Evolutionary conservation across 352 stramenopile species (phyloP).

Genomic region (Pythium grandisporangium): DNA sequence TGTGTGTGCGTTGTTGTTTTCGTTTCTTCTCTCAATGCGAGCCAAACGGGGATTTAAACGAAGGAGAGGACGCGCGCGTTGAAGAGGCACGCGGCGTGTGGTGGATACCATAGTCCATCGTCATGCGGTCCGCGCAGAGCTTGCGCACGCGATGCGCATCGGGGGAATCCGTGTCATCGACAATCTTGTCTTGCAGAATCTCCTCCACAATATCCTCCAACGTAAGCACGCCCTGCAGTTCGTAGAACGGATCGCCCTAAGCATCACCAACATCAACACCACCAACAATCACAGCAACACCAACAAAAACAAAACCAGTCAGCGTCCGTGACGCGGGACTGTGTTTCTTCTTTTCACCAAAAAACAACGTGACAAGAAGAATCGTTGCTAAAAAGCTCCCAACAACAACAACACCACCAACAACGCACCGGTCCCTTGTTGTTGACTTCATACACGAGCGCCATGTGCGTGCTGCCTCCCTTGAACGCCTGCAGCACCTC

Average conservation of each 20-base stretch:
- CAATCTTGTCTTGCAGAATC: slow-evolving; percentile 95
- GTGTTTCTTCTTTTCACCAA: no score
- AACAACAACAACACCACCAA: slow-evolving; percentile 22
- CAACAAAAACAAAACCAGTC: no score
- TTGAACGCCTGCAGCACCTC: slow-evolving; percentile 75
- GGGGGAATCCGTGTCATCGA: slow-evolving; percentile 89
- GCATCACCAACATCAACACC: background rate
- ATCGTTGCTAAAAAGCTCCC: background rate
- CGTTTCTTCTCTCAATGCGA: no score
- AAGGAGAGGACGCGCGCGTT: no score
- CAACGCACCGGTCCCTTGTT: slow-evolving; percentile 58
- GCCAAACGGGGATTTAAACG: no score
- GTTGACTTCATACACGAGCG: slow-evolving; percentile 74
- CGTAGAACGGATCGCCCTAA: slow-evolving; percentile 91
- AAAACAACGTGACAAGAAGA: no score
- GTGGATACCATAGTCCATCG: slow-evolving; percentile 49
- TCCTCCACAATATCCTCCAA: slow-evolving; percentile 98
- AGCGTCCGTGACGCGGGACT: no score
- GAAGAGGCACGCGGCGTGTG: no score
- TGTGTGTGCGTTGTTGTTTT: no score
- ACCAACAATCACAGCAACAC: slow-evolving; percentile 21
- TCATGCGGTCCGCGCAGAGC: slow-evolving; percentile 46
- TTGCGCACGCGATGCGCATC: slow-evolving; percentile 33
- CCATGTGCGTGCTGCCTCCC: slow-evolving; percentile 60
- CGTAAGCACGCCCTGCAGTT: slow-evolving; percentile 96